Percentiles rank a stretch among this genome's conserved stretches.
phyloP scores from a whole-genome alignment of 2,329 filamentous ascomycete species.

The Epichloe scottii region DNA sequence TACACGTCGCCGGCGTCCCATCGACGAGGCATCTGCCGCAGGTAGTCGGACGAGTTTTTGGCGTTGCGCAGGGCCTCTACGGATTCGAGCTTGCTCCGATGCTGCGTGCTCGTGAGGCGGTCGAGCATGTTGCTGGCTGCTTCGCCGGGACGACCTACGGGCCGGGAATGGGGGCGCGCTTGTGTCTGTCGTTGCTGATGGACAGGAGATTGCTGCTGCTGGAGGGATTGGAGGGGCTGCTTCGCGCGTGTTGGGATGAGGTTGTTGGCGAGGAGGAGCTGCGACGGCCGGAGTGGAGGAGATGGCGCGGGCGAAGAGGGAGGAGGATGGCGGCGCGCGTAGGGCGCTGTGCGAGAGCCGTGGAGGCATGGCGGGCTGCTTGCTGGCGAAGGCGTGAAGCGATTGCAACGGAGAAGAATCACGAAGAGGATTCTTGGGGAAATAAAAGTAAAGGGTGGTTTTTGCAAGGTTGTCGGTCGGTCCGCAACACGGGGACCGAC shows the following conservation, averaged over 20 bases:
- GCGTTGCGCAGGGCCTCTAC: constrained; percentile 19
- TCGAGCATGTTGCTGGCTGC: constrained; percentile 17
- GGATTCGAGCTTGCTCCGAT: constrained; percentile 21
- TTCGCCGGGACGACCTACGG: constrained; percentile 11
- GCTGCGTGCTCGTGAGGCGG: constrained; percentile 17
- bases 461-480: too few species aligned
- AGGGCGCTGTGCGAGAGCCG: constrained; percentile 20
- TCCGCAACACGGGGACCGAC: too few species aligned
- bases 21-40: constrained; percentile 52
- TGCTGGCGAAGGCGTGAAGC: background rate
- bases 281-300: constrained; percentile 17
- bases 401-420: background rate
- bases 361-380: constrained; percentile 25
- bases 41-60: constrained; percentile 37
- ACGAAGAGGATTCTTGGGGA: background rate
- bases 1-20: constrained; percentile 80
- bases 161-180: background rate
- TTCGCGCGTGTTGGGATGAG: background rate
- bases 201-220: constrained; percentile 11
- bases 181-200: constrained; percentile 11
- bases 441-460: too few species aligned
- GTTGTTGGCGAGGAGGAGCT: constrained; percentile 12
- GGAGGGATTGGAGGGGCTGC: constrained; percentile 1
- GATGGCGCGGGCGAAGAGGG: constrained; percentile 16
- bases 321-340: constrained; percentile 8